These are phyloP conservation scores for Lycium ferocissimum DNA, from an alignment of 257 asterid genomes.

Conservation along the genomic window DNA sequence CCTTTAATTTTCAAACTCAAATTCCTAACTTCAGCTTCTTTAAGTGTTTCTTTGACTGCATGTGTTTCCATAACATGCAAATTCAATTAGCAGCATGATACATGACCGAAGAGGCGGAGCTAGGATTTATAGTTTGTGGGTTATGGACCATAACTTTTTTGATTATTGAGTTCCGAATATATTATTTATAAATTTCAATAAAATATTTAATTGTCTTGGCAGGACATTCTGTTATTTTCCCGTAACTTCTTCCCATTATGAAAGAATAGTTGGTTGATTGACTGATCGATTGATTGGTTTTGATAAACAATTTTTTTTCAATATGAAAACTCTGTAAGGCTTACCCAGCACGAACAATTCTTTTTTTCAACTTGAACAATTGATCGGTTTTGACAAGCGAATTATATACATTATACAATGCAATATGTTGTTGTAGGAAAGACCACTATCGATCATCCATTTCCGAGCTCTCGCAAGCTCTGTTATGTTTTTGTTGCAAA, in stretches of 20 bases:
- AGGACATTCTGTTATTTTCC: background rate
- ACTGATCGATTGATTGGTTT: too few relatives aligned
- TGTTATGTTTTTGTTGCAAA: background rate
- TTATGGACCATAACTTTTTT: background rate
- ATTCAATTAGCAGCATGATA: background rate
- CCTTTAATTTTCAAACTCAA: background rate
- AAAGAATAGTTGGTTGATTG: background rate
- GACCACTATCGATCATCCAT: background rate
- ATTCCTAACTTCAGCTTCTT: background rate
- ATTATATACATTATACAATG: too few relatives aligned
- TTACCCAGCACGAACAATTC: too few relatives aligned
- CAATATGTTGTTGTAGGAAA: too few relatives aligned
- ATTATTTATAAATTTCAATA: background rate
- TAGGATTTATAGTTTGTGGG: background rate
- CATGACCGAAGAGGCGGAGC: background rate
- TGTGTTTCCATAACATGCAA: too few relatives aligned
- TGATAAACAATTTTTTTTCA: too few relatives aligned
- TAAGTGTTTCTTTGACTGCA: background rate
- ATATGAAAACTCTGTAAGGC: too few relatives aligned
- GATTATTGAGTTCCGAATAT: background rate
- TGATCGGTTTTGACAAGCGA: background rate
- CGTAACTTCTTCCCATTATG: background rate
- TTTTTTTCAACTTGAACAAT: background rate
- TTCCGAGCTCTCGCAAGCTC: background rate
- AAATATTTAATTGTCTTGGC: background rate